Conservation (phyloP, 176 grass and related monocot species). For the Themeda triandra region DNA sequence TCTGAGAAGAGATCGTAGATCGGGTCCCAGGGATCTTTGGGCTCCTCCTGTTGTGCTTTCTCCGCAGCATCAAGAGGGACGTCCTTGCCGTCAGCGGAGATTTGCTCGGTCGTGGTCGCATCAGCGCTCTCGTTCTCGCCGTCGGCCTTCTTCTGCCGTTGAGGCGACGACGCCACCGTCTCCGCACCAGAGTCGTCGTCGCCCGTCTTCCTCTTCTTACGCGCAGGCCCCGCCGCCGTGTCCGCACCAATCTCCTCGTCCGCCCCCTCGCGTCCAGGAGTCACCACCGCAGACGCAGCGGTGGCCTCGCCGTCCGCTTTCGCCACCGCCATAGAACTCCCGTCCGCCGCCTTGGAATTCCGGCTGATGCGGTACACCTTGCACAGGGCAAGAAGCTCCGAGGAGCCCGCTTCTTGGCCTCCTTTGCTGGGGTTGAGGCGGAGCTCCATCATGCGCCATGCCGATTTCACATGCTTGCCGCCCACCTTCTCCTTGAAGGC, state of each 20-base stretch:
- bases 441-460: constrained; percentile 38
- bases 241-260: not conserved
- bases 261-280: not conserved
- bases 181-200: not conserved
- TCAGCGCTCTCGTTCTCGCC: not conserved
- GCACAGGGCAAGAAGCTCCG: not conserved
- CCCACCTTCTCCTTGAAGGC: not conserved
- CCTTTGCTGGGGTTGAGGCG: not conserved
- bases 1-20: not conserved
- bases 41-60: not conserved
- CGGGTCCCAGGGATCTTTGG: not conserved
- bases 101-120: not conserved
- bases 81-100: not conserved
- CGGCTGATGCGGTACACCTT: not conserved
- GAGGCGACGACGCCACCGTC: not conserved
- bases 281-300: not conserved
- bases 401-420: not conserved
- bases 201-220: not conserved
- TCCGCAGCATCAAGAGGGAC: not conserved
- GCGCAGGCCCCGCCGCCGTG: not conserved
- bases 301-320: not conserved
- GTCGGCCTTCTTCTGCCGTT: not conserved
- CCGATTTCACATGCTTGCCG: not conserved
- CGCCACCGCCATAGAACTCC: not conserved
- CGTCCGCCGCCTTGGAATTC: not conserved